Conservation (phyloP, 768 basidiomycete genomes). For the Lentinus tigrinus region DNA sequence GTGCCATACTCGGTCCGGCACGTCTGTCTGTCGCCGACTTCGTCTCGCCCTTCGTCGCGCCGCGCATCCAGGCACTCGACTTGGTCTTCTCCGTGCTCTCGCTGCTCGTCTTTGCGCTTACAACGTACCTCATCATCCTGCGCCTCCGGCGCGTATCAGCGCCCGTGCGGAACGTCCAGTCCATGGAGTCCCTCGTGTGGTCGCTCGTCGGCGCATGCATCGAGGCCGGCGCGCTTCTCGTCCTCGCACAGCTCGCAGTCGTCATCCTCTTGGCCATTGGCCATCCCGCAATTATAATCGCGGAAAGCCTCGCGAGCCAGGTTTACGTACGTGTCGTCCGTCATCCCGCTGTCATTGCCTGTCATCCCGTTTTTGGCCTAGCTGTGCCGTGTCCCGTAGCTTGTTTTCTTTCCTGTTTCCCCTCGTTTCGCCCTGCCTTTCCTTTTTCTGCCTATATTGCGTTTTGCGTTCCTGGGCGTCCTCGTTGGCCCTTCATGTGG, state of each 20-base stretch:
- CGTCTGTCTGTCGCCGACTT: constrained; percentile 1
- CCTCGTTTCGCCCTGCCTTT: no score
- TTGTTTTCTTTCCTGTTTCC: no score
- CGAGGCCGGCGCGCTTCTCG: constrained; percentile 10
- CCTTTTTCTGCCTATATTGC: no score
- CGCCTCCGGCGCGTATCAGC: constrained; percentile 7
- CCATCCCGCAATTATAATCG: constrained; percentile 2
- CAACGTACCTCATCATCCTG: constrained; percentile 6
- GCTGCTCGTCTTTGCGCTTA: background rate
- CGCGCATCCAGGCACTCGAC: constrained; percentile 6
- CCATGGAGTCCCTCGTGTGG: constrained; percentile 1
- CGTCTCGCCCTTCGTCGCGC: constrained; percentile 11
- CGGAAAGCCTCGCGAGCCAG: constrained; percentile 9
- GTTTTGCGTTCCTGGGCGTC: background rate
- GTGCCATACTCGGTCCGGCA: constrained; percentile 2
- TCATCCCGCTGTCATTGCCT: background rate
- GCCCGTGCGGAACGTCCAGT: background rate
- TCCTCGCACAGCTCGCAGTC: background rate
- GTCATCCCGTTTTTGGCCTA: background rate
- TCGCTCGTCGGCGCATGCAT: constrained; percentile 1
- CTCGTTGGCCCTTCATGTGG: no score
- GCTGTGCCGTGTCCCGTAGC: background rate
- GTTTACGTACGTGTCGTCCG: constrained; percentile 8
- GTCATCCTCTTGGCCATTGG: constrained; percentile 5
- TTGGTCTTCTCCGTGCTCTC: constrained; percentile 3